phyloP scores from a whole-genome alignment of 305 asterid genomes.

The Caryopteris hybrid region DNA sequence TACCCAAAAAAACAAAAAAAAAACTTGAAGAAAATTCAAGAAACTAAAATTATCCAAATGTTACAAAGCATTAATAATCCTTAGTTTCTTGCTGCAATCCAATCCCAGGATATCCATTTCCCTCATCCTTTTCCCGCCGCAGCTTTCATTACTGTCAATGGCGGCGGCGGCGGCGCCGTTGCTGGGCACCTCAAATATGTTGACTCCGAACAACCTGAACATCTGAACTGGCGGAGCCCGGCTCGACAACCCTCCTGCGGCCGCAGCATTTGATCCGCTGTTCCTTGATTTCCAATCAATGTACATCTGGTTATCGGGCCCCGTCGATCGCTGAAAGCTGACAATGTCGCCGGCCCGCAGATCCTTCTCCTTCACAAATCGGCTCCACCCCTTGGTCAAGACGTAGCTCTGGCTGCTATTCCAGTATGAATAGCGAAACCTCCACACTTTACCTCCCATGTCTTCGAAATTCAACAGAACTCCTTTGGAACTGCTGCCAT shows the following conservation, averaged over 20 bases:
- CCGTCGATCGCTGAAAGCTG: conserved; percentile 39
- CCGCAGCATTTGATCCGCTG: background rate
- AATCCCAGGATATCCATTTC: conserved; percentile 57
- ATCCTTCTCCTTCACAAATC: conserved; percentile 65
- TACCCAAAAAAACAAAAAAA: background rate
- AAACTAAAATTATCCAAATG: conserved; percentile 1
- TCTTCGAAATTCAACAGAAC: conserved; percentile 52
- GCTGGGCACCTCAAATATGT: conserved; percentile 44
- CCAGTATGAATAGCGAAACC: conserved; percentile 69
- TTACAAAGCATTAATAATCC: conserved; percentile 41
- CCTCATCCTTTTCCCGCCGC: conserved; percentile 61
- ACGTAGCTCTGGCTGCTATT: conserved; percentile 75
- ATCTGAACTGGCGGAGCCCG: conserved; percentile 30
- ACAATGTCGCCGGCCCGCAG: conserved; percentile 53
- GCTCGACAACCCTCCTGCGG: background rate
- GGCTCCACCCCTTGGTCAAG: conserved; percentile 64
- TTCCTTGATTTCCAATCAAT: conserved; percentile 37
- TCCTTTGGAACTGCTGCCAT: conserved; percentile 33
- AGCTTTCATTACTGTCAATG: no score
- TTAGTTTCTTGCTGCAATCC: conserved; percentile 61
- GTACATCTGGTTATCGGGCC: conserved; percentile 40
- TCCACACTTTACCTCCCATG: conserved; percentile 50
- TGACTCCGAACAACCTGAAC: conserved; percentile 63
- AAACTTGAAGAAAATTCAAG: background rate
- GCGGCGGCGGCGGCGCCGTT: conserved; percentile 2